A percentile compares a stretch with the other conserved stretches of the same genome.
These are phyloP conservation scores for Straminergon stramineum DNA, from an alignment of 225 moss, liverwort and hornwort species.

Conservation along the genomic window DNA sequence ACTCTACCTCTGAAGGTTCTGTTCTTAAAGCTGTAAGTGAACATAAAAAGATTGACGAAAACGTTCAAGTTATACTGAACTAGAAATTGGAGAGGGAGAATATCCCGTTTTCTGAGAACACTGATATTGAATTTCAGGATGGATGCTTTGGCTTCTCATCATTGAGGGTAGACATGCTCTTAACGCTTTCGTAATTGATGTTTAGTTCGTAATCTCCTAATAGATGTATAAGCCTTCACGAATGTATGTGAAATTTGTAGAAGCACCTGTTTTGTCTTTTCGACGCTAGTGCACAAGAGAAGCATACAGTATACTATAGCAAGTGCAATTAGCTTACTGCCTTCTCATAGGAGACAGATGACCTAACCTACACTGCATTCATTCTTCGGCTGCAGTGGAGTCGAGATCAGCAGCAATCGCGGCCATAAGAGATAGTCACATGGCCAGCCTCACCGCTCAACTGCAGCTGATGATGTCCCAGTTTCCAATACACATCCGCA, in stretches of 20 bases:
- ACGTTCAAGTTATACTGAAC: not conserved
- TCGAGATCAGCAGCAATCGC: slow-evolving; percentile 16
- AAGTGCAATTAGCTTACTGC: not conserved
- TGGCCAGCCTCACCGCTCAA: not conserved
- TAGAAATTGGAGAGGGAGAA: not conserved
- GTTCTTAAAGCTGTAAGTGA: not conserved
- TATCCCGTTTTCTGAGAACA: not conserved
- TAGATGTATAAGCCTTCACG: not conserved
- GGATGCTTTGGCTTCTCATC: not conserved
- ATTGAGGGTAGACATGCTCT: not conserved
- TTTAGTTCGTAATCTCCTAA: not conserved
- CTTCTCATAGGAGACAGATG: not conserved
- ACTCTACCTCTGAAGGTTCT: not conserved
- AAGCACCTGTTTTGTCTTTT: not conserved
- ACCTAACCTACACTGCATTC: not conserved
- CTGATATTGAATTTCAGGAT: not conserved
- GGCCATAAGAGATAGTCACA: slow-evolving; percentile 22
- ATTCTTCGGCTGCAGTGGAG: slow-evolving; percentile 3
- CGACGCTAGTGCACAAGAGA: not conserved
- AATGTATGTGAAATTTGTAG: not conserved
- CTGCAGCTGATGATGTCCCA: slow-evolving; percentile 10
- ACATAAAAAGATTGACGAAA: not conserved
- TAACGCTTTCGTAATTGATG: not conserved
- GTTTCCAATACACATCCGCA: slow-evolving; percentile 24
- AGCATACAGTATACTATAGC: not conserved